Conservation (phyloP, 345 rosid genomes). For the thale cress (Arabidopsis thaliana) region DNA sequence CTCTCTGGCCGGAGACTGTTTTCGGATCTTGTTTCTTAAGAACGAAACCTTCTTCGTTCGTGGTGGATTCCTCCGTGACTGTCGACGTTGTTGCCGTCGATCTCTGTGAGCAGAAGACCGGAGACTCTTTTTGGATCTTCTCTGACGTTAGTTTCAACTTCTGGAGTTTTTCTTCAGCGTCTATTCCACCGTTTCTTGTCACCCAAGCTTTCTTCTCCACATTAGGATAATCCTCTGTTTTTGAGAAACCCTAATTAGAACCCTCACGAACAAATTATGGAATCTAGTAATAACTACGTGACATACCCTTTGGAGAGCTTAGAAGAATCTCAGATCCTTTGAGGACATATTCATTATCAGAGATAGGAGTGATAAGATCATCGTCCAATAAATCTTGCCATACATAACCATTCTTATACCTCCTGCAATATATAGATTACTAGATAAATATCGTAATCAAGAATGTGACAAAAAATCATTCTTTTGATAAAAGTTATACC, state of each 20-base stretch:
- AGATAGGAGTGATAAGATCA: slow-evolving; percentile 76
- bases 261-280: not conserved
- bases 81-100: slow-evolving; percentile 45
- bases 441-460: not conserved
- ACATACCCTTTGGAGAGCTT: slow-evolving; percentile 39
- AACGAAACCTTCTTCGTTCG: slow-evolving; percentile 41
- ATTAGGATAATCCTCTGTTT: slow-evolving; percentile 39
- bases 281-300: not conserved
- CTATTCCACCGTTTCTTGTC: slow-evolving; percentile 22
- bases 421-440: slow-evolving; percentile 46
- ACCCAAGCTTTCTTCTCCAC: slow-evolving; percentile 36
- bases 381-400: slow-evolving; percentile 85
- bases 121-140: slow-evolving; percentile 43
- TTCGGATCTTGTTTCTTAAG: slow-evolving; percentile 10
- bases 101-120: slow-evolving; percentile 47
- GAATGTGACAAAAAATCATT: not conserved
- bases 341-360: slow-evolving; percentile 73
- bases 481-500: slow-evolving; percentile 43
- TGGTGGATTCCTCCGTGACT: slow-evolving; percentile 48
- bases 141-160: slow-evolving; percentile 17
- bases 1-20: not conserved
- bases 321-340: slow-evolving; percentile 64
- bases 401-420: slow-evolving; percentile 65
- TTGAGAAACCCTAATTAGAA: not conserved
- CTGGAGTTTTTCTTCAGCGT: slow-evolving; percentile 22